Evolutionary conservation across 306 rosid genomes (phyloP).

Genomic region (Mimosa bimucronata): DNA sequence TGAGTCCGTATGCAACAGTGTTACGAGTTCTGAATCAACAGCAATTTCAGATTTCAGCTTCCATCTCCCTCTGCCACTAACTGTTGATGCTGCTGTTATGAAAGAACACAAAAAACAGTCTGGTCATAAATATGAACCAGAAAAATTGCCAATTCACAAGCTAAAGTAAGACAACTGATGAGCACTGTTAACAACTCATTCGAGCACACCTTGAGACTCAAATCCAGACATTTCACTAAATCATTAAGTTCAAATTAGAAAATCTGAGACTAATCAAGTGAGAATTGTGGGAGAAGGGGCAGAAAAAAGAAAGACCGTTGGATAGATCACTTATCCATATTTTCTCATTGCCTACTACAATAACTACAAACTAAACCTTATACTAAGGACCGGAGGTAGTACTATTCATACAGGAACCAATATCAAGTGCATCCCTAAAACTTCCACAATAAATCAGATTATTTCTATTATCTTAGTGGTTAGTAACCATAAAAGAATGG

Average conservation of each 20-base stretch:
- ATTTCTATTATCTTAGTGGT: constrained; percentile 18
- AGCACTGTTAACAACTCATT: constrained; percentile 1
- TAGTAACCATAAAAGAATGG: constrained; percentile 14
- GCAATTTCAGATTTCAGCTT: constrained; percentile 72
- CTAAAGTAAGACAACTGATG: constrained; percentile 4
- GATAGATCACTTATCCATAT: constrained; percentile 10
- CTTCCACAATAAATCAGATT: not conserved
- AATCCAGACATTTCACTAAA: constrained; percentile 22
- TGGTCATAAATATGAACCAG: constrained; percentile 31
- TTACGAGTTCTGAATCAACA: constrained; percentile 68
- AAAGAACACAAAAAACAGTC: constrained; percentile 25
- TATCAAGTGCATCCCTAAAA: not conserved
- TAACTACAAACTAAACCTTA: not conserved
- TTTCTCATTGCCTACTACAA: constrained; percentile 16
- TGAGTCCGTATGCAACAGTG: constrained; percentile 56
- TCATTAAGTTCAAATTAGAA: not conserved
- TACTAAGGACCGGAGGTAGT: not conserved
- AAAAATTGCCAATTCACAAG: constrained; percentile 29
- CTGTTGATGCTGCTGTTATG: constrained; percentile 49
- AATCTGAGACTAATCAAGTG: not conserved
- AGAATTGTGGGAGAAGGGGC: constrained; percentile 13
- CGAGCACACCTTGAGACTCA: constrained; percentile 15
- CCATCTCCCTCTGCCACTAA: constrained; percentile 58
- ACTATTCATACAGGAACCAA: constrained; percentile 17
- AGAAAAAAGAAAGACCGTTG: not conserved